A percentile compares a stretch with the other conserved stretches of the same genome.
Conservation (phyloP, 2,329 filamentous ascomycete species). For the Aureobasidium subglaciale region DNA sequence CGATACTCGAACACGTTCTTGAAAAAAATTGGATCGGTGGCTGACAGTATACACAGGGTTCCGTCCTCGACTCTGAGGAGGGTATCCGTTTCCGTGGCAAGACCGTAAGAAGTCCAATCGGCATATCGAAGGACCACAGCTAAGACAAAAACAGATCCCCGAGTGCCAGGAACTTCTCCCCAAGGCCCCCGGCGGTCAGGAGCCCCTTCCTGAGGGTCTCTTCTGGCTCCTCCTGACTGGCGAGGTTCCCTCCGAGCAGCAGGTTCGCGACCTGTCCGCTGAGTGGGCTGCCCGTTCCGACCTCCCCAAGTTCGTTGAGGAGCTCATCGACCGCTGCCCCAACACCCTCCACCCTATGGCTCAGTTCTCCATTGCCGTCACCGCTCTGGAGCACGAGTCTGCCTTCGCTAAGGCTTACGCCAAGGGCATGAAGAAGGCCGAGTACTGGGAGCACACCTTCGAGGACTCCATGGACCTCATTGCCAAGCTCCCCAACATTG, state of each 20-base stretch:
- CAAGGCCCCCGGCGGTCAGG: slow-evolving; percentile 9
- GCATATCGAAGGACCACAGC: neutral
- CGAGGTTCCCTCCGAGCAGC: slow-evolving; percentile 94
- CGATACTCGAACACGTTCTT: slow-evolving; percentile 17
- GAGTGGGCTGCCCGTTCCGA: slow-evolving; percentile 98
- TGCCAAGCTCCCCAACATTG: slow-evolving; percentile 97
- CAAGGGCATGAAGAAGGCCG: slow-evolving; percentile 98
- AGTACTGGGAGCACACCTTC: slow-evolving; percentile 99
- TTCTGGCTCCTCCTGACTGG: slow-evolving; percentile 99
- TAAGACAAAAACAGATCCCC: slow-evolving; percentile 56
- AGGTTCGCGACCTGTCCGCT: slow-evolving; percentile 94
- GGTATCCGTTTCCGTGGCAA: slow-evolving; percentile 99
- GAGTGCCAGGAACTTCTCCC: slow-evolving; percentile 84
- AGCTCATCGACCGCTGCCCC: slow-evolving; percentile 99
- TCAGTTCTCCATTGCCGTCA: slow-evolving; percentile 96
- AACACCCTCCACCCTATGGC: slow-evolving; percentile 99
- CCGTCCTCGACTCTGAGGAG: slow-evolving; percentile 96
- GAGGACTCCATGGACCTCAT: slow-evolving; percentile 99
- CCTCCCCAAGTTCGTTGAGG: slow-evolving; percentile 95
- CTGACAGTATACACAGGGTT: slow-evolving; percentile 48
- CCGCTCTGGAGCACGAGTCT: slow-evolving; percentile 96
- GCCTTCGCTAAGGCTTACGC: slow-evolving; percentile 97
- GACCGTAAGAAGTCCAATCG: slow-evolving; percentile 51
- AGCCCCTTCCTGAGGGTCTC: slow-evolving; percentile 54
- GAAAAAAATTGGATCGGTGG: neutral